These are phyloP conservation scores for Zymoseptoria brevis DNA, from an alignment of 2,329 filamentous ascomycete genomes.

Conservation along the genomic window DNA sequence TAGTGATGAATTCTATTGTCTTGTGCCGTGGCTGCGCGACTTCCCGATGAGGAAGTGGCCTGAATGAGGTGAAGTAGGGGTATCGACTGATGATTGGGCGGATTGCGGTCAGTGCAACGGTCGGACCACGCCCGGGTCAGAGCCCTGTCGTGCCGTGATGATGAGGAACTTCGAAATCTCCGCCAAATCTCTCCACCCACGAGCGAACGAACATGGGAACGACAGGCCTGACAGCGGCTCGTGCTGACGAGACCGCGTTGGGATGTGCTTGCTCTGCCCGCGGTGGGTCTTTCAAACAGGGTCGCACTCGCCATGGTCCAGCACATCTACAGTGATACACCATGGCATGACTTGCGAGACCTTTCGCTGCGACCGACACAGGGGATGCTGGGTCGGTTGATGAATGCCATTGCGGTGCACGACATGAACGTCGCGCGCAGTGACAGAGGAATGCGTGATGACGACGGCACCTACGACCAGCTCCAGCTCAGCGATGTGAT, in stretches of 20 bases:
- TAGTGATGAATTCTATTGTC: background rate
- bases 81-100: background rate
- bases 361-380: background rate
- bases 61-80: background rate
- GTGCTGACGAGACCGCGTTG: background rate
- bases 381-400: background rate
- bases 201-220: background rate
- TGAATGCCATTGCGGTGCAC: background rate
- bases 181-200: background rate
- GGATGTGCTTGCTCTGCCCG: background rate
- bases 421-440: background rate
- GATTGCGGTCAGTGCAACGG: background rate
- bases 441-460: background rate
- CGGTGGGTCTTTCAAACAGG: background rate
- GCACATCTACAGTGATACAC: background rate
- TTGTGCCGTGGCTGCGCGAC: background rate
- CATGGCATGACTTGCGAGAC: background rate
- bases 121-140: background rate
- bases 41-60: background rate
- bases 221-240: background rate
- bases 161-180: background rate
- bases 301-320: background rate
- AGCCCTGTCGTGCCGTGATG: background rate
- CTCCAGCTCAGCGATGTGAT: background rate
- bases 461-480: background rate